Base-by-base conservation (phyloP, 108 stramenopile genomes). In the Nannochloropsis salina region DNA sequence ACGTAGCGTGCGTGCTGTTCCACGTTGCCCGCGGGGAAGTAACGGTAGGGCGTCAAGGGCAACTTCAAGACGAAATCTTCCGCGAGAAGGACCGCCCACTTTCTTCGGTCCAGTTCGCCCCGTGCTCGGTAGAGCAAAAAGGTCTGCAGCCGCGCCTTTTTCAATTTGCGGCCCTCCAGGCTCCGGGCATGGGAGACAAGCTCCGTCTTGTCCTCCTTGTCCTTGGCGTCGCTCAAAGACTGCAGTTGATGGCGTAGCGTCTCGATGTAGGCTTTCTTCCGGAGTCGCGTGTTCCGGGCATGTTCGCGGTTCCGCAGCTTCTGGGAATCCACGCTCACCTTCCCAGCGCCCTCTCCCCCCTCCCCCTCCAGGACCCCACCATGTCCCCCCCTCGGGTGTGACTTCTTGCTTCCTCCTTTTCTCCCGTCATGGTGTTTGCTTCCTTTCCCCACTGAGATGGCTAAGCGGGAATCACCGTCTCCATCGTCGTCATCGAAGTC, bases 251-350 rank as follows among this genome's bases (percentile, higher is more conserved):
- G 89, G 90, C 97, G 96, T 79, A 99, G 93, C 82, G 94, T 94
- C 81, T 96, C 95, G 41, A 99, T 87, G 83, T 97, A 97, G 20
- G 95, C 96, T 89, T 98, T 98, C 89, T 98, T 98, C 9, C 96
- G 93, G 11, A 97, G 92, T 41, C 98, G 94, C 6, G 98, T 97
- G 87, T 96, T 97, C 41, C 96, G 93, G 45, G 98, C 98, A 87
- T 98, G 96, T 88, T 97, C 98, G 15, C 98, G 94, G 86, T 98
- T 98, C 61, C 97, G 93, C 61, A 74, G 15, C 61, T 74, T 74
- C 6, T 74, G 61, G 20, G 61, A n/a, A 8, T 74, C 61, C 61
- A n/a, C 61, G 20, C 20, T n/a, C 6, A 3, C 61, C 61, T 74
- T 74, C 61, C 61, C 61, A n/a, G 20, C 61, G 20, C 61, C 61